Evolutionary conservation across 176 grass and related monocot species (phyloP).

Genomic region (Chloris gayana): DNA sequence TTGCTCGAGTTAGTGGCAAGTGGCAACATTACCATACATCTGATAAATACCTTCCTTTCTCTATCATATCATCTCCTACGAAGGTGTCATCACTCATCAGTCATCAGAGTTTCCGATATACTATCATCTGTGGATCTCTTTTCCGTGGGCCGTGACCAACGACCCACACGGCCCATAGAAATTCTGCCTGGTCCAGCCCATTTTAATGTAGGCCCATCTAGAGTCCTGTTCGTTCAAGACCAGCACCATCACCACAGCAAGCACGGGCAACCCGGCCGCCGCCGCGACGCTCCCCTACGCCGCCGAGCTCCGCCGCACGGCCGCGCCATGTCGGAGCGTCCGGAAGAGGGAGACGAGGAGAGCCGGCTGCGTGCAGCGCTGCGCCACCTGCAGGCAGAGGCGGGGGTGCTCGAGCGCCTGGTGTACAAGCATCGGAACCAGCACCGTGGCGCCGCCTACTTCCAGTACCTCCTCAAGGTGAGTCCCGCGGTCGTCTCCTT

Average conservation of each 20-base stretch:
- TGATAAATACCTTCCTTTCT: too few species aligned
- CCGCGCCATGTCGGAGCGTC: conserved; percentile 8
- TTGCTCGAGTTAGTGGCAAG: too few species aligned
- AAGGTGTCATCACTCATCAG: too few species aligned
- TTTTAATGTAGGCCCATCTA: background rate
- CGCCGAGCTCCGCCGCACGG: background rate
- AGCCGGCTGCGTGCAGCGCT: conserved; percentile 39
- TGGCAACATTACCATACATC: too few species aligned
- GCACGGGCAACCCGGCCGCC: background rate
- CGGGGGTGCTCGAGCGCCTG: conserved; percentile 60
- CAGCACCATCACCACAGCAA: background rate
- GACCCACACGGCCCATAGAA: background rate
- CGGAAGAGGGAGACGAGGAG: conserved; percentile 25
- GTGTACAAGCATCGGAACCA: conserved; percentile 72
- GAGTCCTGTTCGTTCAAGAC: background rate
- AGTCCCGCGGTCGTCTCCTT: background rate
- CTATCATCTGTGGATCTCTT: too few species aligned
- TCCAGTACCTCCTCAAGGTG: conserved; percentile 74
- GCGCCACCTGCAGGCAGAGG: conserved; percentile 52
- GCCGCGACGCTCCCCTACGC: background rate
- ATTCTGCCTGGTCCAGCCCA: background rate
- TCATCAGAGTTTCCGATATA: too few species aligned
- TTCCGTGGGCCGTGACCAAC: too few species aligned
- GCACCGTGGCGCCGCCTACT: conserved; percentile 57
- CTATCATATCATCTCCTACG: too few species aligned